Percentiles rank a stretch among this genome's conserved stretches.
Evolutionary conservation across 805 yeast genomes (phyloP).

Genomic region (Saccharomycodes ludwigii): DNA sequence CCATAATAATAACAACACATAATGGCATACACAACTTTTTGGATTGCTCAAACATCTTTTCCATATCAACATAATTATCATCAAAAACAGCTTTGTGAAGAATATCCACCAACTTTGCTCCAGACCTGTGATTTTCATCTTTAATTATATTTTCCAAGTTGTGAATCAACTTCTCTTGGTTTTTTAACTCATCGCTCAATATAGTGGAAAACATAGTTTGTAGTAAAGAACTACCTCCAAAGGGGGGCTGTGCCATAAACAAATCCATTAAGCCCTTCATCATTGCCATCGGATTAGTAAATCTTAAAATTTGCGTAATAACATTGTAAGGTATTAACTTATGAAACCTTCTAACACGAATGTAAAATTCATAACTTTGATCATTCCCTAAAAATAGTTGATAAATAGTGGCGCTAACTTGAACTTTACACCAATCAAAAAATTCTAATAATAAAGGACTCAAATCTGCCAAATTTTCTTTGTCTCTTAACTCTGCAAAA

Average conservation of each 20-base stretch:
- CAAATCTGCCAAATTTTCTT: constrained; percentile 39
- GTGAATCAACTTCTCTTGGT: constrained; percentile 41
- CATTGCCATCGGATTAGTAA: constrained; percentile 80
- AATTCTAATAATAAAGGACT: constrained; percentile 59
- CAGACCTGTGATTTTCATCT: constrained; percentile 13
- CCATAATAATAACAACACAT: constrained; percentile 15
- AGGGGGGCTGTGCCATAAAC: constrained; percentile 70
- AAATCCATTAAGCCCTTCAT: constrained; percentile 71
- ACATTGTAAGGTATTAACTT: constrained; percentile 67
- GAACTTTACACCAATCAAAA: constrained; percentile 72
- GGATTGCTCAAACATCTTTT: constrained; percentile 21
- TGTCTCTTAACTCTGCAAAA: constrained; percentile 52
- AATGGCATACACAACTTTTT: constrained; percentile 18
- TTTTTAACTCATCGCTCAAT: constrained; percentile 61
- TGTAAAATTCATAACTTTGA: constrained; percentile 61
- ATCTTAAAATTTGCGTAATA: constrained; percentile 61
- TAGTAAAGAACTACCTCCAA: constrained; percentile 53
- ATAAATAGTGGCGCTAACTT: constrained; percentile 74
- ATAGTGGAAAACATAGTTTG: constrained; percentile 66
- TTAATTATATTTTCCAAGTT: constrained; percentile 31
- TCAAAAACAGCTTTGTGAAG: constrained; percentile 22
- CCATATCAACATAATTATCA: constrained; percentile 17
- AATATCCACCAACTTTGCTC: constrained; percentile 17
- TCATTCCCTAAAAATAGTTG: constrained; percentile 74
- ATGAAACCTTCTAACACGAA: constrained; percentile 62